Conservation (phyloP, 2,329 filamentous ascomycete genomes). For the Aspergillus unguis region DNA sequence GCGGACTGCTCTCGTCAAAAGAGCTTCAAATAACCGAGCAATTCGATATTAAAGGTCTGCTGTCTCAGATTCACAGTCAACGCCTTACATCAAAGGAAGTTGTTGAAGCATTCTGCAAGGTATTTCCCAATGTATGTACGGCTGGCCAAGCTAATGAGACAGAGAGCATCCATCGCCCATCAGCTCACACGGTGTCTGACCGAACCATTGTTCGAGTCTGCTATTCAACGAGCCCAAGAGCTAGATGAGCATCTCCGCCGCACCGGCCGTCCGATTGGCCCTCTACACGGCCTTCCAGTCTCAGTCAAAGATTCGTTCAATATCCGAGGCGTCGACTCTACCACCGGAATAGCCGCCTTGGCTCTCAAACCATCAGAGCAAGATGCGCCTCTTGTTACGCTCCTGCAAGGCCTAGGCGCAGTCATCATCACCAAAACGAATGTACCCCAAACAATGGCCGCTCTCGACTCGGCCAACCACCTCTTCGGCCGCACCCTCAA, state of each 20-base stretch:
- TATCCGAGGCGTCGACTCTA: slow-evolving; percentile 50
- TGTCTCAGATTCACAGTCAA: slow-evolving; percentile 33
- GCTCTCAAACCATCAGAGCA: slow-evolving; percentile 56
- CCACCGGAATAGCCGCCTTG: slow-evolving; percentile 58
- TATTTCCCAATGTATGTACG: slow-evolving; percentile 4
- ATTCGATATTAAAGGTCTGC: slow-evolving; percentile 44
- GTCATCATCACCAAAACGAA: slow-evolving; percentile 70
- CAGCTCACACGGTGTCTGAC: slow-evolving; percentile 49
- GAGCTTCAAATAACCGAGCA: slow-evolving; percentile 57
- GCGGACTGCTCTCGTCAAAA: slow-evolving; percentile 49
- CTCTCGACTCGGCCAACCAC: slow-evolving; percentile 59
- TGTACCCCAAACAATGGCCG: slow-evolving; percentile 57
- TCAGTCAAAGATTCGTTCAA: slow-evolving; percentile 49
- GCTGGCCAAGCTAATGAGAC: background rate
- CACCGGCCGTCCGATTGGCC: slow-evolving; percentile 49
- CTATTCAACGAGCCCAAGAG: slow-evolving; percentile 46
- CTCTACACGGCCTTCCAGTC: slow-evolving; percentile 62
- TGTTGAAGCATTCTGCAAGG: slow-evolving; percentile 54
- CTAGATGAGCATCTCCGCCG: slow-evolving; percentile 47
- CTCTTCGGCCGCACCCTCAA: slow-evolving; percentile 62
- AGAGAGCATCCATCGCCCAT: slow-evolving; percentile 38
- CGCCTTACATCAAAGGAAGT: slow-evolving; percentile 46
- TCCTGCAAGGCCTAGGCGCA: slow-evolving; percentile 60
- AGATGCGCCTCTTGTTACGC: slow-evolving; percentile 57
- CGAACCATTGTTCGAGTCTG: slow-evolving; percentile 51